phyloP scores from a whole-genome alignment of 176 grass and related monocot species.

The Zea luxurians region DNA sequence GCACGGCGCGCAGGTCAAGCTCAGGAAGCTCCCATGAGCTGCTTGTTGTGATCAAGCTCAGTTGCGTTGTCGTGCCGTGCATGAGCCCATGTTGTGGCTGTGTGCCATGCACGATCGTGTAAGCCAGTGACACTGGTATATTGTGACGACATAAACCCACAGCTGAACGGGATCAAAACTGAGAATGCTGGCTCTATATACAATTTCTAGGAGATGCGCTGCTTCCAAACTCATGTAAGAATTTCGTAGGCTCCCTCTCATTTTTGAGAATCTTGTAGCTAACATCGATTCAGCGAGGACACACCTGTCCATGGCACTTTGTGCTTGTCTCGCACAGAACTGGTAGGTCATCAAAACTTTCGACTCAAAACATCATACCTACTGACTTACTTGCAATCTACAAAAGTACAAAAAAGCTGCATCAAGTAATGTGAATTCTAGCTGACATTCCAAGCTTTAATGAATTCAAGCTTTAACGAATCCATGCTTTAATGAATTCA shows the following conservation, averaged over 20 bases:
- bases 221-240: neutral
- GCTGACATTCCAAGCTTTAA: neutral
- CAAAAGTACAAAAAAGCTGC: neutral
- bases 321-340: neutral
- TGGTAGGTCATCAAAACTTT: neutral
- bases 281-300: too few species aligned
- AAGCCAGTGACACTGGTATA: neutral
- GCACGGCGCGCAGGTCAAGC: conserved; percentile 51
- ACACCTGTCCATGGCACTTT: neutral
- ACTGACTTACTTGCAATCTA: neutral
- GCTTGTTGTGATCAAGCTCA: too few species aligned
- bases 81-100: too few species aligned
- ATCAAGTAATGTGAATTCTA: neutral
- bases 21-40: neutral
- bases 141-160: too few species aligned
- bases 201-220: neutral
- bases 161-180: neutral
- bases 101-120: neutral
- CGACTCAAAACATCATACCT: neutral
- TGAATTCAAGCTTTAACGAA: conserved; percentile 32
- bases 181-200: neutral
- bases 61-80: too few species aligned
- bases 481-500: neutral
- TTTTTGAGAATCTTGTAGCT: too few species aligned
- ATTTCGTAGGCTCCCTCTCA: neutral